Percentiles rank a stretch among this genome's conserved stretches.
phyloP scores from a whole-genome alignment of 2,329 filamentous ascomycete species.

The Apiospora arundinis region DNA sequence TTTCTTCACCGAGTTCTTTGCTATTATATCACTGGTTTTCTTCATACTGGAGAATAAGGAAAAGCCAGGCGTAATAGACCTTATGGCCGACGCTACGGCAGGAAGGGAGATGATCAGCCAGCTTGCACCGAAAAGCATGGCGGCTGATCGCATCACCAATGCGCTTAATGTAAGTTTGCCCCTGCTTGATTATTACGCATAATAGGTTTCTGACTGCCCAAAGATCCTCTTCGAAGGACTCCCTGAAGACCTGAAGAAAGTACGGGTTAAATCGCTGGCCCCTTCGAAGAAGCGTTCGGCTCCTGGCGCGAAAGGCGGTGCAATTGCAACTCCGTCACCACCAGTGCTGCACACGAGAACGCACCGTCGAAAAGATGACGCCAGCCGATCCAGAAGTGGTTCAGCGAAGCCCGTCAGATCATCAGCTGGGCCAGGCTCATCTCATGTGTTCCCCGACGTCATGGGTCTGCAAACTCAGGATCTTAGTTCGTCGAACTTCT shows the following conservation, averaged over 20 bases:
- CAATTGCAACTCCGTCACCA: constrained; percentile 37
- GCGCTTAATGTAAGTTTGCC: constrained; percentile 71
- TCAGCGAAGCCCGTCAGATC: constrained; percentile 22
- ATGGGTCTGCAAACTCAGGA: constrained; percentile 18
- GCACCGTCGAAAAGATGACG: constrained; percentile 11
- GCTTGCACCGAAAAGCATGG: constrained; percentile 83
- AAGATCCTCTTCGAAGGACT: constrained; percentile 81
- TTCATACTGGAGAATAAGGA: constrained; percentile 82
- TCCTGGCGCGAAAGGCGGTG: constrained; percentile 48
- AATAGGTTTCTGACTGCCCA: constrained; percentile 44
- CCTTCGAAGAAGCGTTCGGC: constrained; percentile 64
- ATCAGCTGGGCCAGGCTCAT: constrained; percentile 8
- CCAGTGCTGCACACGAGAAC: constrained; percentile 35
- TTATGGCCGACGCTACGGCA: constrained; percentile 83
- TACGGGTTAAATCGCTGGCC: constrained; percentile 42
- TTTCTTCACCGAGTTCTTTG: constrained; percentile 83
- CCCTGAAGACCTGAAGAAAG: constrained; percentile 71
- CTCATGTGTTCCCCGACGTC: constrained; percentile 24
- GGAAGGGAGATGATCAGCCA: constrained; percentile 83
- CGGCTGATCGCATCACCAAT: constrained; percentile 83
- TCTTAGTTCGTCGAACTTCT: constrained; percentile 22
- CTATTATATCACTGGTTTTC: constrained; percentile 79
- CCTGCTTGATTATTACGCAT: constrained; percentile 23
- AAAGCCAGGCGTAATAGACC: constrained; percentile 75
- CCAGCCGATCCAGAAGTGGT: constrained; percentile 12